Base-by-base conservation (phyloP, 371 early-diverging fungal genomes). In the Mucor velutinosus region DNA sequence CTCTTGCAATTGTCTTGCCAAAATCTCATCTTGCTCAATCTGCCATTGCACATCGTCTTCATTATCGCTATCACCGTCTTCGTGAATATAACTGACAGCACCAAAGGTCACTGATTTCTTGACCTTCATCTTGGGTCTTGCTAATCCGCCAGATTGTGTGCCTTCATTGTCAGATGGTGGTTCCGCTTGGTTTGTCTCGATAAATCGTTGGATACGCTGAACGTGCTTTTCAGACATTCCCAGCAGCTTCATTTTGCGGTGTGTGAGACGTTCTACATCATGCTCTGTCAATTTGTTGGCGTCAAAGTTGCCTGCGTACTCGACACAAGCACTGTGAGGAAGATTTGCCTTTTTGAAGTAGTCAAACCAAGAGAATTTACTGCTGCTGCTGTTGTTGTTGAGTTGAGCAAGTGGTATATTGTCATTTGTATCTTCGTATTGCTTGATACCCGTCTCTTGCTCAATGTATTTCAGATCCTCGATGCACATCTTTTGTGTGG, bases 151-250 rank as follows among this genome's bases (percentile, higher is more conserved):
- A 2, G 47, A 2, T 35, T 64, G 35, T 59, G 37, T 7, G 19
- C 29, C 37, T 64, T 81, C 85, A 39, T 77, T 78, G 67, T 86
- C 74, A 45, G 83, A 72, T 63, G 72, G 71, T 60, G 78, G 81
- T 71, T 71, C 82, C 0, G 74, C 60, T 5, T 64, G 65, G 71
- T 68, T 75, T 1, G 75, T 77, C 35, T 81, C 86, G 51, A 84
- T 76, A 56, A 76, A 86, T 19, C 91, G 89, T 51, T 88, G 85
- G 25, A 96, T 84, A n/a, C 94, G 84, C 53, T 89, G 85, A 15
- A 95, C 90, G 72, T 96, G 93, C 0, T 90, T 90, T 72, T 94
- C 94, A 19, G 87, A 81, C 66, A 96, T 88, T 7, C 93, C 93
- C 51, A 97, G 80, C 12, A 83, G 78, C 62, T 90, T 87, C 79